Conservation (phyloP, 2,329 filamentous ascomycete species). For the Metarhizium brunneum region DNA sequence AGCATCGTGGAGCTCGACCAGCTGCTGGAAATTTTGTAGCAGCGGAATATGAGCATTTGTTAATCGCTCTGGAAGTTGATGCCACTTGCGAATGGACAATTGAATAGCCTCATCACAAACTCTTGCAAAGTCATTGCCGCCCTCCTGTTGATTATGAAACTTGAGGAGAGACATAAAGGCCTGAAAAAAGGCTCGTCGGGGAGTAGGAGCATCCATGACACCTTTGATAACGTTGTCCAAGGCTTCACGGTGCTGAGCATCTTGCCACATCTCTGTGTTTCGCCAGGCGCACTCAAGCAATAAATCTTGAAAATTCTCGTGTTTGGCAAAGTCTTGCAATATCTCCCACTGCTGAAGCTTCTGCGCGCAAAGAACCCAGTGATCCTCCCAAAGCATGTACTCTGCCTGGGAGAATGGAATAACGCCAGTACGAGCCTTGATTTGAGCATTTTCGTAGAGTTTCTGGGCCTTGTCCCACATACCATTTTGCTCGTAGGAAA, state of each 20-base stretch:
- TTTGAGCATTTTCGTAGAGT: conserved; percentile 92
- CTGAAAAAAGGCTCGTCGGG: conserved; percentile 91
- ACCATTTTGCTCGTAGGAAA: conserved; percentile 97
- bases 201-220: conserved; percentile 94
- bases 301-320: conserved; percentile 96
- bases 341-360: conserved; percentile 99
- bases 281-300: conserved; percentile 94
- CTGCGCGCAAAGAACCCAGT: conserved; percentile 95
- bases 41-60: conserved; percentile 94
- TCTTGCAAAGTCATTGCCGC: conserved; percentile 69
- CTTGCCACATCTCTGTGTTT: conserved; percentile 90
- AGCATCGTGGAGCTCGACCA: conserved; percentile 95
- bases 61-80: conserved; percentile 87
- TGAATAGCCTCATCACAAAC: conserved; percentile 97
- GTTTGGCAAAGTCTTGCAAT: conserved; percentile 92
- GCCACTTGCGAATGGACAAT: conserved; percentile 95
- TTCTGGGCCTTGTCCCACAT: conserved; percentile 99
- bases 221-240: conserved; percentile 92
- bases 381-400: conserved; percentile 99
- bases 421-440: conserved; percentile 93
- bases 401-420: conserved; percentile 93
- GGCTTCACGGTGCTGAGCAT: conserved; percentile 74
- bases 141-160: conserved; percentile 82
- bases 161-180: conserved; percentile 96
- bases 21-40: conserved; percentile 93